Evolutionary conservation across 2,329 filamentous ascomycete genomes (phyloP), one percentile per base, ranked within the genome.

Genomic region (Gliomastix tumulicola): DNA sequence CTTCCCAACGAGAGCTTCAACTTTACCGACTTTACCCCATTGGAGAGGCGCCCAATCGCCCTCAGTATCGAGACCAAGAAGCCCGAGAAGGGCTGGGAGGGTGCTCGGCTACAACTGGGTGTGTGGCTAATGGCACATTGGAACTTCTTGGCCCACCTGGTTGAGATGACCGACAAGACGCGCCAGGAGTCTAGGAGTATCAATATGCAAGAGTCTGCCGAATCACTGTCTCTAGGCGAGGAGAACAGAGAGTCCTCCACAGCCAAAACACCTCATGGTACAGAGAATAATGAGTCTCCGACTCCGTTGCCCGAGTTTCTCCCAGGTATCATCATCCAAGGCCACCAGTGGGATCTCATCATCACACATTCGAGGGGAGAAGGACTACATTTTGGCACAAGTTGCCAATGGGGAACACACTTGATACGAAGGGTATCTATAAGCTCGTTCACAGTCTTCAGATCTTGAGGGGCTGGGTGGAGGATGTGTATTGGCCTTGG

Each of bases 401-500:
- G 22, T 18, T 33, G 20, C 30, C 18, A 1, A 31, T 44, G 18
- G 41, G 36, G 12, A 35, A 20, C 12, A 46, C 44, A 4, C 34
- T 35, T 5, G 41, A 37, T 28, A 32, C 39, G 32, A 40, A 30
- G 30, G 42, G 44, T 2, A 39, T 46, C 16, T 46, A 46, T 19
- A 34, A 44, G 30, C 42, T 46, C 12, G 35, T 44, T 3, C 35
- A 21, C 11, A 38, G 28, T 19, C 20, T 46, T 12, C 44, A 44
- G 13, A 21, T 41, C 17, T 20, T 46, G 9, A 28, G 32, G n/a
- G 16, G 32, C 15, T 46, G 44, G 44, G 37, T 22, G 16, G 16
- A 25, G 18, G 25, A 42, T 15, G 21, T 21, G 21, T 38, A 41
- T 22, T 46, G 35, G 41, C 38, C 38, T 9, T 43, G 38, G 38